phyloP scores from a whole-genome alignment of 2,329 filamentous ascomycete genomes.

The Penicillium decumbens region DNA sequence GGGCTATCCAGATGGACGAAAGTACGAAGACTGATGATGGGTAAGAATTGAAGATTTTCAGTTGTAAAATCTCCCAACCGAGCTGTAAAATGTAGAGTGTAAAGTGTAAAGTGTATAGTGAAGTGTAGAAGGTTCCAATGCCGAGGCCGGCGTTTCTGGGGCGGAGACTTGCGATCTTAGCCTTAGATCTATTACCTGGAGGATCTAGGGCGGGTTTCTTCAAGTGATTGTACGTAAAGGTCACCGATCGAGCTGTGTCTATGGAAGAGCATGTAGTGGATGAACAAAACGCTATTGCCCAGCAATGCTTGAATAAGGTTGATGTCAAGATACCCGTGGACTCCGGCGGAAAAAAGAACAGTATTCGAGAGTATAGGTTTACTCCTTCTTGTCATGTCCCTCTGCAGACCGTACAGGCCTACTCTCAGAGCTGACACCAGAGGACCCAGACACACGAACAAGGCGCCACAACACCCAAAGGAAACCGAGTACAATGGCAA shows the following conservation, averaged over 20 bases:
- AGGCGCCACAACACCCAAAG: constrained; percentile 65
- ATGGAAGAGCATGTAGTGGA: neutral
- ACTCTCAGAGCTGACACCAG: constrained; percentile 15
- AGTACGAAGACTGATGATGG: constrained; percentile 18
- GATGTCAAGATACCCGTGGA: neutral
- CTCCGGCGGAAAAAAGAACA: neutral
- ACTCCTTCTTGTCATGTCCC: constrained; percentile 29
- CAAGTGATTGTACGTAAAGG: neutral
- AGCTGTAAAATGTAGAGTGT: neutral
- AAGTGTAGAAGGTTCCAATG: neutral
- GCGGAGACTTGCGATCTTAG: neutral
- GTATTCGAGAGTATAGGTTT: neutral
- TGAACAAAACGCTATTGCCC: neutral
- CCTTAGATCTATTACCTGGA: constrained; percentile 14
- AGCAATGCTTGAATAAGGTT: constrained; percentile 1
- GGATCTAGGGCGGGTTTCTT: constrained; percentile 16
- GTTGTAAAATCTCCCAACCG: neutral
- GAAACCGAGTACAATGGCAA: constrained; percentile 60
- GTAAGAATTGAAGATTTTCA: neutral
- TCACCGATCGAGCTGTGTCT: neutral
- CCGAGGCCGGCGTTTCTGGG: neutral
- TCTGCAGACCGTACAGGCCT: constrained; percentile 1
- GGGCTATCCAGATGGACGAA: constrained; percentile 28
- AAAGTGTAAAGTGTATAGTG: neutral
- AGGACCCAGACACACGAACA: constrained; percentile 25